These are phyloP conservation scores for Glebionis coronaria DNA, from an alignment of 129 eudicot genomes.

Conservation along the genomic window DNA sequence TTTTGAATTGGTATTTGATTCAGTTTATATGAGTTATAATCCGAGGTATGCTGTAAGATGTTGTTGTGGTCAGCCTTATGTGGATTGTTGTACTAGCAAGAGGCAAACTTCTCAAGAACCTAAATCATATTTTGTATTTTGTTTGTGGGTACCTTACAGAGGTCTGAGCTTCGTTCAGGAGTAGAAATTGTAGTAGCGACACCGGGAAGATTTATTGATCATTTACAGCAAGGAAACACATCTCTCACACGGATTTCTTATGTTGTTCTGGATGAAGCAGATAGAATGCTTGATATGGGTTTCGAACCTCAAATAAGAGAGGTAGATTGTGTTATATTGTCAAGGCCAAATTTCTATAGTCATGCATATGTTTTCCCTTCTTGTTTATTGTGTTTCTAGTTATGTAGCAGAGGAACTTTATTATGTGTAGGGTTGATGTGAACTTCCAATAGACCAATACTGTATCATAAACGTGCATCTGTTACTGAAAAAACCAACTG, in stretches of 20 bases:
- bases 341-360: conserved; percentile 7
- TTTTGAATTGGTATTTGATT: conserved; percentile 15
- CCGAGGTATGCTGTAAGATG: conserved; percentile 9
- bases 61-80: not conserved
- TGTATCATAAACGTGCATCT: not conserved
- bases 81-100: not conserved
- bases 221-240: conserved; percentile 87
- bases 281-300: conserved; percentile 95
- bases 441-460: not conserved
- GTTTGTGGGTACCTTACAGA: conserved; percentile 43
- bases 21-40: not conserved
- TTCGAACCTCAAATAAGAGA: conserved; percentile 92
- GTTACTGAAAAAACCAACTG: not conserved
- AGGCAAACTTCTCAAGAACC: conserved; percentile 2
- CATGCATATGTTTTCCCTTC: conserved; percentile 3
- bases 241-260: conserved; percentile 69
- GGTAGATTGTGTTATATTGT: conserved; percentile 28
- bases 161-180: conserved; percentile 81
- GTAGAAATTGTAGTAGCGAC: conserved; percentile 82
- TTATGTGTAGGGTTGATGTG: conserved; percentile 11
- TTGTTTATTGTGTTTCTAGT: not conserved
- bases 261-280: conserved; percentile 87
- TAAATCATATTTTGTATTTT: conserved; percentile 5
- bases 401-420: not conserved
- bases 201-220: conserved; percentile 92